Evolutionary conservation across 164 flowering plant species (phyloP).

Genomic region (Aristolochia californica): DNA sequence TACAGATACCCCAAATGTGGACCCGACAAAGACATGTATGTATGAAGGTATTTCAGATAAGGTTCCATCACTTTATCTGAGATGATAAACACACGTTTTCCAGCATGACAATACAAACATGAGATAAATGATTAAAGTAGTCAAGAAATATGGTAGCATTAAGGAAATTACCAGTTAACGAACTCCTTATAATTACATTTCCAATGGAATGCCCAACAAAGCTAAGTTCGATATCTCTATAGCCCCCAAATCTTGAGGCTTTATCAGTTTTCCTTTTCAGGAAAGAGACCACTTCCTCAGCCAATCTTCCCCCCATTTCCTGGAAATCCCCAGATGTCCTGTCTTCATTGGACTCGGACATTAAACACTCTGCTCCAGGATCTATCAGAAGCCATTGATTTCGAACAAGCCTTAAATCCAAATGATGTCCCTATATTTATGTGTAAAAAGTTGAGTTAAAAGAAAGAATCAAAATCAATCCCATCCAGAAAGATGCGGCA

Average conservation of each 20-base stretch:
- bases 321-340: constrained; percentile 85
- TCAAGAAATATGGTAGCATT: background rate
- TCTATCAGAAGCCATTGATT: constrained; percentile 97
- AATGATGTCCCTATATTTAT: constrained; percentile 83
- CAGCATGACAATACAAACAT: background rate
- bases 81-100: constrained; percentile 11
- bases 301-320: constrained; percentile 89
- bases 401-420: constrained; percentile 92
- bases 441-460: constrained; percentile 1
- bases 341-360: constrained; percentile 92
- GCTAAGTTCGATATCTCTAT: constrained; percentile 66
- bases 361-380: constrained; percentile 79
- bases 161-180: constrained; percentile 58
- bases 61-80: constrained; percentile 90
- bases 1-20: constrained; percentile 97
- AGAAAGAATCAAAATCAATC: constrained; percentile 4
- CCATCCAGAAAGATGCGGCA: constrained; percentile 4
- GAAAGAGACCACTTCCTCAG: constrained; percentile 80
- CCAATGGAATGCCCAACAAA: constrained; percentile 99
- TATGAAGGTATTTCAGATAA: constrained; percentile 54
- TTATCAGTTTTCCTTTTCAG: constrained; percentile 81
- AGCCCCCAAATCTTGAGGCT: constrained; percentile 53
- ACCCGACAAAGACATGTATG: constrained; percentile 89
- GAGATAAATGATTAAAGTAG: constrained; percentile 1
- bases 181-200: constrained; percentile 77